A percentile compares a stretch with the other conserved stretches of the same genome.
These are phyloP conservation scores for Paraphoma chrysanthemicola DNA, from an alignment of 2,329 filamentous ascomycete species.

Conservation along the genomic window DNA sequence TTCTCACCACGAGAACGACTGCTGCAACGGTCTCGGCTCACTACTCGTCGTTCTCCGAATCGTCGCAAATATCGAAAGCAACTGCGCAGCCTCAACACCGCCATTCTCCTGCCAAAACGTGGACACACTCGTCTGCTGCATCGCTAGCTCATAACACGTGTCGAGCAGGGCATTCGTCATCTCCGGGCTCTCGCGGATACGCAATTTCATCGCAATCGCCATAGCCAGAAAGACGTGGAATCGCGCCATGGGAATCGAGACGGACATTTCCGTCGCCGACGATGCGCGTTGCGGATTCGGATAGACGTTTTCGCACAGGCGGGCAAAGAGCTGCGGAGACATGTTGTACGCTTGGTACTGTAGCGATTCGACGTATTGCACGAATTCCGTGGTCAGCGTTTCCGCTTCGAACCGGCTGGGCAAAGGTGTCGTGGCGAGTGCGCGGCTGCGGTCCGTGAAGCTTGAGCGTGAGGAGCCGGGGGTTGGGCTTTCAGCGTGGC, in stretches of 20 bases:
- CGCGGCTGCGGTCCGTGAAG: constrained; percentile 41
- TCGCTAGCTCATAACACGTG: constrained; percentile 44
- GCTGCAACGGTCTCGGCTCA: constrained; percentile 32
- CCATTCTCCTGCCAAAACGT: constrained; percentile 46
- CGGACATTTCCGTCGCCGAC: constrained; percentile 16
- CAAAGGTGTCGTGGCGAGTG: constrained; percentile 36
- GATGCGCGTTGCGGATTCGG: constrained; percentile 32
- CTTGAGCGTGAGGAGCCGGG: constrained; percentile 35
- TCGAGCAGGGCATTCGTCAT: constrained; percentile 42
- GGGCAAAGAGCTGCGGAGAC: constrained; percentile 29
- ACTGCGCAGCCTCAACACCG: constrained; percentile 39
- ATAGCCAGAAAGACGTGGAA: constrained; percentile 48
- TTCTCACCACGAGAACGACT: constrained; percentile 42
- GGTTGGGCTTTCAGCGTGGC: constrained; percentile 31
- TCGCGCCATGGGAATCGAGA: constrained; percentile 41
- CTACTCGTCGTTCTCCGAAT: constrained; percentile 26
- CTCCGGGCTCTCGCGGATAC: constrained; percentile 38
- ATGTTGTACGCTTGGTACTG: constrained; percentile 37
- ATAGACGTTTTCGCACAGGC: constrained; percentile 43
- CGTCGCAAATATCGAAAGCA: constrained; percentile 42
- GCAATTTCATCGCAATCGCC: constrained; percentile 45
- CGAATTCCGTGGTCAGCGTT: constrained; percentile 43
- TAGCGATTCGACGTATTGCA: constrained; percentile 34
- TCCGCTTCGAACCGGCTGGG: constrained; percentile 47
- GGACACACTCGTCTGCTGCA: constrained; percentile 39